These are phyloP conservation scores for Exophiala oligosperma DNA, from an alignment of 2,329 filamentous ascomycete species.

Conservation along the genomic window DNA sequence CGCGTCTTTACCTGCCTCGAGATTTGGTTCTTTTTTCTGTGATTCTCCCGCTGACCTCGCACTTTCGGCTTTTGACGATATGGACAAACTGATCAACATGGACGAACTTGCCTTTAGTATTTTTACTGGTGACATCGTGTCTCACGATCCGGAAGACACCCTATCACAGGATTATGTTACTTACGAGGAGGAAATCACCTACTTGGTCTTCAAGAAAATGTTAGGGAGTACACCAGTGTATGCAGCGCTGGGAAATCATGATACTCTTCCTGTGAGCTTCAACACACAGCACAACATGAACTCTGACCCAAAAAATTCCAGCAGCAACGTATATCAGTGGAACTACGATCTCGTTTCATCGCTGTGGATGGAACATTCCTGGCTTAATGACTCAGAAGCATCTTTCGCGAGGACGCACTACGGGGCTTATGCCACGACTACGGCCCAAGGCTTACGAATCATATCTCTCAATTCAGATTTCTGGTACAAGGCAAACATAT, in stretches of 20 bases:
- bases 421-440: conserved; percentile 29
- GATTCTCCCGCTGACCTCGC: conserved; percentile 32
- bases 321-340: conserved; percentile 27
- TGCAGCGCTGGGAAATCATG: conserved; percentile 33
- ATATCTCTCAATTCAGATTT: conserved; percentile 34
- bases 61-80: conserved; percentile 28
- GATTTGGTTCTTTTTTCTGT: conserved; percentile 31
- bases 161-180: conserved; percentile 32
- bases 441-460: conserved; percentile 31
- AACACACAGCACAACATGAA: conserved; percentile 28
- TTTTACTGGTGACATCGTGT: conserved; percentile 36
- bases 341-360: conserved; percentile 31
- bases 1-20: conserved; percentile 29
- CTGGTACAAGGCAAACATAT: conserved; percentile 32
- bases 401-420: conserved; percentile 28
- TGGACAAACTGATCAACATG: conserved; percentile 29
- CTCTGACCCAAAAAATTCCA: conserved; percentile 15
- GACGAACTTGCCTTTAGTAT: conserved; percentile 31
- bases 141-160: conserved; percentile 32
- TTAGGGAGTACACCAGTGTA: conserved; percentile 31
- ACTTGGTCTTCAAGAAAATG: conserved; percentile 31
- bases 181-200: conserved; percentile 32
- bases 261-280: conserved; percentile 28
- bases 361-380: conserved; percentile 30
- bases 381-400: conserved; percentile 29